These are phyloP conservation scores for Cucumis variabilis DNA, from an alignment of 331 rosid species.

Conservation along the genomic window DNA sequence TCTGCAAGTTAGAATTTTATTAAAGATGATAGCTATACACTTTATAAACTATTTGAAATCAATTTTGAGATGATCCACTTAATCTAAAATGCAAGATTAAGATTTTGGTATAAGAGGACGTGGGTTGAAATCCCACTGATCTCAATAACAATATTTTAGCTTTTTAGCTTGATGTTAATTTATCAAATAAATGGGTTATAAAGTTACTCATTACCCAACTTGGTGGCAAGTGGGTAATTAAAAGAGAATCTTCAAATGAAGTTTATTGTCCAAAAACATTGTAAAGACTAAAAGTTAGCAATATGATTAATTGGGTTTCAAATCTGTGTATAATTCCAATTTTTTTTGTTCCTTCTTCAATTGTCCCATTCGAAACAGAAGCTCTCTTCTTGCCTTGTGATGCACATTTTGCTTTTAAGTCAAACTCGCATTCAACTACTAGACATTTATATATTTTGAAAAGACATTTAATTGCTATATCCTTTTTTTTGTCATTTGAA, in stretches of 20 bases:
- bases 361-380: background rate
- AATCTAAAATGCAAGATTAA: constrained; percentile 89
- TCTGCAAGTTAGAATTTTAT: no score
- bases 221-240: background rate
- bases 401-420: background rate
- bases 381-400: background rate
- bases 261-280: background rate
- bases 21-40: no score
- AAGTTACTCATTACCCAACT: no score
- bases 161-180: background rate
- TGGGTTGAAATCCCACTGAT: constrained; percentile 50
- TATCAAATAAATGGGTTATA: no score
- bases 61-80: no score
- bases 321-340: background rate
- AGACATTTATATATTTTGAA: no score
- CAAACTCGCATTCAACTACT: background rate
- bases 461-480: no score
- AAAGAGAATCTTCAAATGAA: background rate
- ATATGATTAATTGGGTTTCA: no score
- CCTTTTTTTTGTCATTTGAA: no score
- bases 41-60: no score
- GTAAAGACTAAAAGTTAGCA: background rate
- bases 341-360: background rate
- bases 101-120: constrained; percentile 98
- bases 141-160: constrained; percentile 34